A percentile compares a stretch with the other conserved stretches of the same genome.
Conservation (phyloP, 805 yeast species). For the Suhomyces faveliae region DNA sequence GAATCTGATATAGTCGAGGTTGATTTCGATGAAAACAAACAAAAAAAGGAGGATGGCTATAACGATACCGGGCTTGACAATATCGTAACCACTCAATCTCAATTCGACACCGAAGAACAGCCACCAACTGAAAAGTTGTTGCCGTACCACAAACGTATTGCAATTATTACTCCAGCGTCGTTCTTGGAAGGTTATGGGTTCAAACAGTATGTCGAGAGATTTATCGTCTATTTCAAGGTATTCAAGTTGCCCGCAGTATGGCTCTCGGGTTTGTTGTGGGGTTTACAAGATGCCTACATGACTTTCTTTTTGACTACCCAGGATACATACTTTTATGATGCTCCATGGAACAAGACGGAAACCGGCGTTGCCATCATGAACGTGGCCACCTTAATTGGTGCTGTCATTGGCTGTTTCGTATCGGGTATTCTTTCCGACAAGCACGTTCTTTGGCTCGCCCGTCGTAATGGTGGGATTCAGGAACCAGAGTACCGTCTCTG, state of each 20-base stretch:
- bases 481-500: slow-evolving; percentile 40
- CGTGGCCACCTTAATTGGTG: slow-evolving; percentile 40
- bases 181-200: slow-evolving; percentile 38
- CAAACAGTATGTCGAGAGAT: slow-evolving; percentile 40
- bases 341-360: slow-evolving; percentile 34
- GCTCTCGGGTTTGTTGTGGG: slow-evolving; percentile 40
- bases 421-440: slow-evolving; percentile 35
- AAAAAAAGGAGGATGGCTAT: slow-evolving; percentile 1
- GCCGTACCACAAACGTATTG: slow-evolving; percentile 20
- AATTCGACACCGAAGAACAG: slow-evolving; percentile 4
- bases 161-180: slow-evolving; percentile 34
- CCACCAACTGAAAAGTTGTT: slow-evolving; percentile 9
- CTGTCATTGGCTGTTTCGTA: slow-evolving; percentile 38
- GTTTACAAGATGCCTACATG: slow-evolving; percentile 38
- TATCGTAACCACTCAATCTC: neutral
- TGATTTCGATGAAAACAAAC: slow-evolving; percentile 5
- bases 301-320: slow-evolving; percentile 40
- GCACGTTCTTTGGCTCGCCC: slow-evolving; percentile 38
- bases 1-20: slow-evolving; percentile 5
- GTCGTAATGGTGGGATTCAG: slow-evolving; percentile 33
- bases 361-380: slow-evolving; percentile 41
- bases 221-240: slow-evolving; percentile 31
- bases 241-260: slow-evolving; percentile 37
- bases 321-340: slow-evolving; percentile 34
- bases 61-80: neutral